Evolutionary conservation across 208 protist species (phyloP).

Genomic region (Crithidia fasciculata): DNA sequence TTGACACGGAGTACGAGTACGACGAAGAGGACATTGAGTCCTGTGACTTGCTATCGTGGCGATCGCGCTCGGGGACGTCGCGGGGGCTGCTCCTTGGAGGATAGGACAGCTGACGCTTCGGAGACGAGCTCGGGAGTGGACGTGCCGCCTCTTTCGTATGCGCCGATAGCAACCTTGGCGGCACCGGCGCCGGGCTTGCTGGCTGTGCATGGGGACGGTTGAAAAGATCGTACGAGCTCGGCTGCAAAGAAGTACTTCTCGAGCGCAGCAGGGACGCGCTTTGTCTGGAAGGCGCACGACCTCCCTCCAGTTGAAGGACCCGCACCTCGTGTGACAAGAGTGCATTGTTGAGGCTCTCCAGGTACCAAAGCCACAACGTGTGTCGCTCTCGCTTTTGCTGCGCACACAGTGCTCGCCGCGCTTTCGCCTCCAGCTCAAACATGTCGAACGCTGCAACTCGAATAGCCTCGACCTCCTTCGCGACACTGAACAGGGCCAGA

Average conservation of each 20-base stretch:
- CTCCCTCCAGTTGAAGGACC: slow-evolving; percentile 22
- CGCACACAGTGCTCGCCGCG: slow-evolving; percentile 39
- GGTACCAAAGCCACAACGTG: slow-evolving; percentile 45
- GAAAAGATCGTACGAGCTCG: neutral
- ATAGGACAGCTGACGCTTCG: slow-evolving; percentile 6
- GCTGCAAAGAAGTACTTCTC: slow-evolving; percentile 16
- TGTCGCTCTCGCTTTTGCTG: slow-evolving; percentile 57
- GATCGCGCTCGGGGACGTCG: neutral
- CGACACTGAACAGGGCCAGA: slow-evolving; percentile 32
- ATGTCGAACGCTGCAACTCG: slow-evolving; percentile 57
- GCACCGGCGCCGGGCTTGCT: too few species aligned
- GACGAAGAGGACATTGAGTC: neutral
- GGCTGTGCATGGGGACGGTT: too few species aligned
- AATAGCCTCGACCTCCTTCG: slow-evolving; percentile 43
- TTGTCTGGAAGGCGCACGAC: neutral
- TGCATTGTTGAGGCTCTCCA: slow-evolving; percentile 48
- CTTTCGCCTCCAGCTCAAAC: slow-evolving; percentile 45
- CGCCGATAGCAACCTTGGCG: neutral
- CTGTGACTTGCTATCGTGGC: too few species aligned
- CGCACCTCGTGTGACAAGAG: slow-evolving; percentile 31
- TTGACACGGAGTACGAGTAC: neutral
- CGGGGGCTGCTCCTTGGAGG: neutral
- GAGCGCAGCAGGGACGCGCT: slow-evolving; percentile 19
- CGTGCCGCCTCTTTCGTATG: neutral
- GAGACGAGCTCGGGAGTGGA: neutral